These are phyloP conservation scores for Umbelopsis sp. DNA, from an alignment of 192 early-diverging fungal genomes.

Conservation along the genomic window DNA sequence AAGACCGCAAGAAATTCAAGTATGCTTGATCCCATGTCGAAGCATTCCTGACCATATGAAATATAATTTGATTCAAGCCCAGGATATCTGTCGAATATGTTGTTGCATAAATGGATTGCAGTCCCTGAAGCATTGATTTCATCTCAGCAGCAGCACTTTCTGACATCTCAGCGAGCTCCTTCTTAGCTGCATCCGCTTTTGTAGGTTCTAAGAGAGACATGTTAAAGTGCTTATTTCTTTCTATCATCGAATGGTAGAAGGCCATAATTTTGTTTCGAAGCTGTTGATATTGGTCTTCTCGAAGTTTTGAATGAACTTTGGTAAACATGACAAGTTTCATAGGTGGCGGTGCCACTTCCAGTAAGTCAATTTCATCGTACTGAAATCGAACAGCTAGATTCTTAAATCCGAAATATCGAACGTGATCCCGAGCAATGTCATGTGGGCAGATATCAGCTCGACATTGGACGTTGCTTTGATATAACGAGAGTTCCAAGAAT, in stretches of 20 bases:
- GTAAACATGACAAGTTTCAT: constrained; percentile 63
- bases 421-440: constrained; percentile 78
- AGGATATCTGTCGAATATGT: constrained; percentile 79
- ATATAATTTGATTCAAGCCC: constrained; percentile 76
- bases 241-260: constrained; percentile 88
- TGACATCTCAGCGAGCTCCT: constrained; percentile 70
- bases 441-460: constrained; percentile 78
- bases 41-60: constrained; percentile 76
- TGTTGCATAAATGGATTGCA: constrained; percentile 83
- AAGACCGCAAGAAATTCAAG: constrained; percentile 71
- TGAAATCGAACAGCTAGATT: constrained; percentile 81
- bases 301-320: constrained; percentile 62
- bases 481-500: constrained; percentile 91
- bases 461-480: constrained; percentile 67
- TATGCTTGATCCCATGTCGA: constrained; percentile 86
- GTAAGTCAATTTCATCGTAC: constrained; percentile 68
- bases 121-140: constrained; percentile 78
- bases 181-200: constrained; percentile 71
- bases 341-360: constrained; percentile 74
- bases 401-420: constrained; percentile 78
- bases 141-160: constrained; percentile 77
- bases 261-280: constrained; percentile 68
- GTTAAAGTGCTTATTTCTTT: constrained; percentile 78
- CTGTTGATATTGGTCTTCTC: constrained; percentile 73
- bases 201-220: constrained; percentile 73